A percentile compares a stretch with the other conserved stretches of the same genome.
These are phyloP conservation scores for Helotiales sp. DNA, from an alignment of 2,329 filamentous ascomycete genomes.

Conservation along the genomic window DNA sequence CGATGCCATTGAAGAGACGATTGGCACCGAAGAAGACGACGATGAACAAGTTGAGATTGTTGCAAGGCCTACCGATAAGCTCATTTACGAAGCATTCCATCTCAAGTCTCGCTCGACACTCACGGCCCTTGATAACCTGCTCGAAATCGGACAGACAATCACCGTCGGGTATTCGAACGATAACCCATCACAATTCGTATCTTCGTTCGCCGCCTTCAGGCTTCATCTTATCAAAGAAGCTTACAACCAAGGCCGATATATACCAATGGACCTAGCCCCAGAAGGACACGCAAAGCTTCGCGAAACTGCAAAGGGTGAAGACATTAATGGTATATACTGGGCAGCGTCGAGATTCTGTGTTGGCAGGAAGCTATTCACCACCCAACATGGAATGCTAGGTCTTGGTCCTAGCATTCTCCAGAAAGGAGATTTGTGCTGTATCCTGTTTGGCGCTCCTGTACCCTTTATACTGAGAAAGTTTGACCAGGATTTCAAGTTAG, in stretches of 20 bases:
- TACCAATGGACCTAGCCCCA: background rate
- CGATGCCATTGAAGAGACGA: background rate
- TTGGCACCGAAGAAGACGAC: background rate
- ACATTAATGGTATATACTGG: constrained; percentile 11
- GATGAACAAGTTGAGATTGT: background rate
- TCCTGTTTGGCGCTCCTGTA: constrained; percentile 10
- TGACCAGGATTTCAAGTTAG: background rate
- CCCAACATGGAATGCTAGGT: constrained; percentile 13
- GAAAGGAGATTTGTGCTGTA: constrained; percentile 6
- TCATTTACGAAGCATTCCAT: background rate
- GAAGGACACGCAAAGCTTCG: background rate
- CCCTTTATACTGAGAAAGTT: constrained; percentile 11
- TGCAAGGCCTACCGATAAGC: background rate
- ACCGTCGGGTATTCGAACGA: constrained; percentile 4
- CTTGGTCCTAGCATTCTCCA: background rate
- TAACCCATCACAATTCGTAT: background rate
- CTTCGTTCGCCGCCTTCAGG: constrained; percentile 7
- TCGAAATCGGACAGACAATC: constrained; percentile 6
- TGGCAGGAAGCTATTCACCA: constrained; percentile 7
- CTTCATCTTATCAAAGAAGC: constrained; percentile 2
- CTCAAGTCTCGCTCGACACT: background rate
- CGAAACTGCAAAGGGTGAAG: background rate
- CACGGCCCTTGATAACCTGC: background rate
- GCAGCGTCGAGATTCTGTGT: constrained; percentile 8
- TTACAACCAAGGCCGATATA: background rate